A percentile compares a stretch with the other conserved stretches of the same genome.
Conservation (phyloP, 495 filamentous ascomycete genomes). For the Elaphomyces granulatus region DNA sequence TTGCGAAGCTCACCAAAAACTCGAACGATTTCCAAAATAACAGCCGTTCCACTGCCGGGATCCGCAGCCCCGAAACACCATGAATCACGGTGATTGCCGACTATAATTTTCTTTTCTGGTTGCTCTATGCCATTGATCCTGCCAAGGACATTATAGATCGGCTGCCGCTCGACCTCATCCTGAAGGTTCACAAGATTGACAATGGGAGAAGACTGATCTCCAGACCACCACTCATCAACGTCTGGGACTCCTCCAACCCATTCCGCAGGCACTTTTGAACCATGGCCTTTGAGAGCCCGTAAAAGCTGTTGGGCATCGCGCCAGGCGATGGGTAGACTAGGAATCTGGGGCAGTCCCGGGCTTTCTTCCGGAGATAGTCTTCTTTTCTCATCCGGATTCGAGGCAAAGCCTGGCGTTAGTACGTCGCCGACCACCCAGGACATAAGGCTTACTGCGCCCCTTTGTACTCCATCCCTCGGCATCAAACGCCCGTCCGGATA, state of each 20-base stretch:
- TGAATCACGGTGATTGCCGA: conserved; percentile 89
- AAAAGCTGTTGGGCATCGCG: conserved; percentile 72
- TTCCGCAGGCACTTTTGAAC: conserved; percentile 49
- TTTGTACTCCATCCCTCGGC: conserved; percentile 66
- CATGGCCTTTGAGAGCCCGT: conserved; percentile 60
- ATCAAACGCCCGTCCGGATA: conserved; percentile 66
- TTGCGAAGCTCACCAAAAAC: conserved; percentile 62
- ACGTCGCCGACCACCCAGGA: conserved; percentile 77
- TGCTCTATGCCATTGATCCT: conserved; percentile 71
- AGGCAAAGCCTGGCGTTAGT: conserved; percentile 75
- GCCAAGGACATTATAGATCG: conserved; percentile 83
- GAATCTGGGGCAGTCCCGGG: conserved; percentile 62
- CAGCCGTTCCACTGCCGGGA: conserved; percentile 77
- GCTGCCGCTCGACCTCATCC: conserved; percentile 65
- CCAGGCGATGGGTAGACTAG: conserved; percentile 79
- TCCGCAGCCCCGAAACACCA: conserved; percentile 83
- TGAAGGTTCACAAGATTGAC: conserved; percentile 81
- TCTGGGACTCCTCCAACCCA: conserved; percentile 68
- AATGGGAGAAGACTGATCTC: conserved; percentile 55
- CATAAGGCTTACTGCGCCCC: conserved; percentile 70
- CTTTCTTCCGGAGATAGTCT: conserved; percentile 55
- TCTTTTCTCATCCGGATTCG: conserved; percentile 47
- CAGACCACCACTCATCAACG: conserved; percentile 69
- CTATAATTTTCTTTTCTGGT: conserved; percentile 67
- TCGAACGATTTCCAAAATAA: conserved; percentile 74